These are phyloP conservation scores for Musa schizocarpa DNA, from an alignment of 176 grass and related monocot species.

Conservation along the genomic window DNA sequence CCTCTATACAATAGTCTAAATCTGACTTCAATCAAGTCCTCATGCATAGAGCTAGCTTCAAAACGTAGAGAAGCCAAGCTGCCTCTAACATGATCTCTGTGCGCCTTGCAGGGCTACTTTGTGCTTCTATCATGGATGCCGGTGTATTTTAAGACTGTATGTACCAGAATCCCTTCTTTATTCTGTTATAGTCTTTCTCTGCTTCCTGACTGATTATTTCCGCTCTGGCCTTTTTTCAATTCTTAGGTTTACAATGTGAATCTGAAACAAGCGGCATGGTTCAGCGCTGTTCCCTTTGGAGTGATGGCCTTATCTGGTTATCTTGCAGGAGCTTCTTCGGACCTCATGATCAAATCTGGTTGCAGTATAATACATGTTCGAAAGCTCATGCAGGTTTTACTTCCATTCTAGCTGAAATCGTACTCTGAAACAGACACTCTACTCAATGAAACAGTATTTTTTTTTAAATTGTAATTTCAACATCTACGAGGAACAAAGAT, in stretches of 20 bases:
- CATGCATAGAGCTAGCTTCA: background rate
- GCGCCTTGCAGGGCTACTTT: slow-evolving; percentile 73
- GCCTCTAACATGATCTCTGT: background rate
- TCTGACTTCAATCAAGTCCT: too few species aligned
- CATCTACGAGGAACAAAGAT: background rate
- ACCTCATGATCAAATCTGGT: slow-evolving; percentile 81
- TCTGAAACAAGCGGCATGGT: slow-evolving; percentile 98
- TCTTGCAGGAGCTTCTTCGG: slow-evolving; percentile 75
- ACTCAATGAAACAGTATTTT: background rate
- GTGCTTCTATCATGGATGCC: slow-evolving; percentile 97
- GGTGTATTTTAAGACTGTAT: slow-evolving; percentile 91
- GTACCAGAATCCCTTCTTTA: slow-evolving; percentile 8
- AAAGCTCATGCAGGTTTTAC: slow-evolving; percentile 77
- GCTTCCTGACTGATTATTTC: too few species aligned
- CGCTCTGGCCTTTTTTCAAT: background rate
- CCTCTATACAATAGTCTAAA: background rate
- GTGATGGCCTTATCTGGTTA: slow-evolving; percentile 94
- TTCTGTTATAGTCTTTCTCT: background rate
- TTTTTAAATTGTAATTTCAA: background rate
- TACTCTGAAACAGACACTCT: background rate
- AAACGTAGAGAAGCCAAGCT: slow-evolving; percentile 9
- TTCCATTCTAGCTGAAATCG: background rate
- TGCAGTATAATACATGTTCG: slow-evolving; percentile 33
- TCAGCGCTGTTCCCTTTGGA: slow-evolving; percentile 91
- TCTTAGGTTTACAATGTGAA: slow-evolving; percentile 86